Evolutionary conservation across 73 alveolate species (phyloP), one percentile per base, ranked within the genome.

Genomic region (Loxodes magnus): DNA sequence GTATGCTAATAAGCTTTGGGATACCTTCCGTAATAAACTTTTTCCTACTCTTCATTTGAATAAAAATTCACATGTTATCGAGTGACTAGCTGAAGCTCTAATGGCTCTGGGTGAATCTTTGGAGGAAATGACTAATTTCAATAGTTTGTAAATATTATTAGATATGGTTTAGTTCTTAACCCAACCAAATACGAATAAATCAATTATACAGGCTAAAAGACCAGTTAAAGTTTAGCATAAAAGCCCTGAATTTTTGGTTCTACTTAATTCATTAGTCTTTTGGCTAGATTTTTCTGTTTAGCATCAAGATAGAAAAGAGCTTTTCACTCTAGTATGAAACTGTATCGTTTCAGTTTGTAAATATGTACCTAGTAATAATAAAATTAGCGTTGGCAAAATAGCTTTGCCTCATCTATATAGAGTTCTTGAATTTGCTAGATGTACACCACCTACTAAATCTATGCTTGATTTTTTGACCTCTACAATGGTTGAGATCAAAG

Each of bases 211-310:
- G n/a, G n/a, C n/a, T n/a, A n/a, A n/a, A n/a, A n/a, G n/a, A n/a
- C n/a, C n/a, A n/a, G n/a, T n/a, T n/a, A n/a, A n/a, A n/a, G n/a
- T n/a, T n/a, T n/a, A n/a, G n/a, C n/a, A n/a, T n/a, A n/a, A 46
- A 24, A 46, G 58, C 15, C 58, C 74, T 5, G 82, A 74, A 23
- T 51, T 74, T 15, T 64, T 50, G 26, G 55, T 38, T 3, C 53
- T 75, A 9, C 4, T 75, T 10, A 34, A 68, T 28, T 82, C 89
- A 5, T 15, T 75, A 25, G 14, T 75, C 20, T 46, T 46, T 43
- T 75, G 89, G 83, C 55, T 67, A 3, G 79, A 75, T 38, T 67
- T 38, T 34, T 37, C 89, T 4, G 31, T 71, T 0, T 68, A 58
- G 33, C 57, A 43, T 22, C 65, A 56, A 12, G 76, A 73, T 2